Conservation (phyloP, 2,329 filamentous ascomycete species). For the Penicillium sp. region DNA sequence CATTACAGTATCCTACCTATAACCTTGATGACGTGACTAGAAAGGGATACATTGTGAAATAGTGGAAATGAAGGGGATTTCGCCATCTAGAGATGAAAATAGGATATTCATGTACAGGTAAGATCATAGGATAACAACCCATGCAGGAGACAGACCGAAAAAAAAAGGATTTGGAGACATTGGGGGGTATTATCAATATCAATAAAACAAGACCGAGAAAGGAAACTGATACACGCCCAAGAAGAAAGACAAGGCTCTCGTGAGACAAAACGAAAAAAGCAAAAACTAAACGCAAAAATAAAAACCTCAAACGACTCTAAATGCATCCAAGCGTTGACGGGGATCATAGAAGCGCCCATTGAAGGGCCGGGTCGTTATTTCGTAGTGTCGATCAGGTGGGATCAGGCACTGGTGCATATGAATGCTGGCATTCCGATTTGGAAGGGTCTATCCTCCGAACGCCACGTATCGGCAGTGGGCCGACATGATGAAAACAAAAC, state of each 20-base stretch:
- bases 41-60: background rate
- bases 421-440: conserved; percentile 4
- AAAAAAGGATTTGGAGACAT: conserved; percentile 16
- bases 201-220: conserved; percentile 29
- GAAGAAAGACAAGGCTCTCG: conserved; percentile 10
- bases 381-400: conserved; percentile 11
- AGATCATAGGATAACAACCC: background rate
- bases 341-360: conserved; percentile 16
- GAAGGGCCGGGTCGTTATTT: conserved; percentile 16
- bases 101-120: conserved; percentile 5
- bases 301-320: conserved; percentile 14
- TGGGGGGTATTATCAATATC: conserved; percentile 30
- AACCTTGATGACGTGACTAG: background rate
- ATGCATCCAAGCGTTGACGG: conserved; percentile 18
- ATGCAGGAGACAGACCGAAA: conserved; percentile 6
- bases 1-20: background rate
- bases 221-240: conserved; percentile 8
- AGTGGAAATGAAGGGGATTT: background rate
- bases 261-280: background rate
- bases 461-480: conserved; percentile 9
- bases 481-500: background rate
- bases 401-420: conserved; percentile 10
- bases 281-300: conserved; percentile 3
- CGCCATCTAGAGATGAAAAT: background rate
- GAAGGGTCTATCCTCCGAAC: conserved; percentile 12